phyloP scores from a whole-genome alignment of 139 green algal genomes.

The Deuterostichococcus epilithicus region DNA sequence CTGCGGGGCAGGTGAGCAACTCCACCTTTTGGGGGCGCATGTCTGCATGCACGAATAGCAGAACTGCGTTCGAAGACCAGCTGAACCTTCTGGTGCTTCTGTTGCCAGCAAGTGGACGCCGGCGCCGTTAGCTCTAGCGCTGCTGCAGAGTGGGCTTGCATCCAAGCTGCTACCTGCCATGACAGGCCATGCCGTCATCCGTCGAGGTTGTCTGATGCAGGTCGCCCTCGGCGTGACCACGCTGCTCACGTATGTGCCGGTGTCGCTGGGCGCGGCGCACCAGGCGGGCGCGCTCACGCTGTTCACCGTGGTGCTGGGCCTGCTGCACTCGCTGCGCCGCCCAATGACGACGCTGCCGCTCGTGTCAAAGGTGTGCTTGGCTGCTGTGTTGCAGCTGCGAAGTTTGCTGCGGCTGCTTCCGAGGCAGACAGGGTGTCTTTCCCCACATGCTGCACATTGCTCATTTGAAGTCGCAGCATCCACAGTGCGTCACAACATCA shows the following conservation, averaged over 20 bases:
- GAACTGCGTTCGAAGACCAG: too few relatives aligned
- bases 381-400: not conserved
- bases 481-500: too few relatives aligned
- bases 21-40: too few relatives aligned
- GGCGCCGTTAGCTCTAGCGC: too few relatives aligned
- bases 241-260: constrained; percentile 87
- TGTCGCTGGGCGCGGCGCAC: constrained; percentile 77
- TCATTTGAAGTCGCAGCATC: too few relatives aligned
- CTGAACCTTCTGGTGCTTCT: too few relatives aligned
- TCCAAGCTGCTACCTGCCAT: not conserved
- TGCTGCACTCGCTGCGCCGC: constrained; percentile 75
- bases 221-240: constrained; percentile 75
- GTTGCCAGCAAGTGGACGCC: too few relatives aligned
- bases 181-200: too few relatives aligned
- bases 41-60: not conserved
- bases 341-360: not conserved
- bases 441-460: too few relatives aligned
- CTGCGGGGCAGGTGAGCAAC: constrained; percentile 41
- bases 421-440: not conserved
- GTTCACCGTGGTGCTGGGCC: constrained; percentile 75
- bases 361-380: not conserved
- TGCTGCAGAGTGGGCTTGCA: not conserved
- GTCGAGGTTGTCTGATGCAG: too few relatives aligned
- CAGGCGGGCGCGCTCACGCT: constrained; percentile 87
- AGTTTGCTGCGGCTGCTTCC: not conserved